Base-by-base conservation (phyloP, 148 eudicot genomes). In the Beta vulgaris region DNA sequence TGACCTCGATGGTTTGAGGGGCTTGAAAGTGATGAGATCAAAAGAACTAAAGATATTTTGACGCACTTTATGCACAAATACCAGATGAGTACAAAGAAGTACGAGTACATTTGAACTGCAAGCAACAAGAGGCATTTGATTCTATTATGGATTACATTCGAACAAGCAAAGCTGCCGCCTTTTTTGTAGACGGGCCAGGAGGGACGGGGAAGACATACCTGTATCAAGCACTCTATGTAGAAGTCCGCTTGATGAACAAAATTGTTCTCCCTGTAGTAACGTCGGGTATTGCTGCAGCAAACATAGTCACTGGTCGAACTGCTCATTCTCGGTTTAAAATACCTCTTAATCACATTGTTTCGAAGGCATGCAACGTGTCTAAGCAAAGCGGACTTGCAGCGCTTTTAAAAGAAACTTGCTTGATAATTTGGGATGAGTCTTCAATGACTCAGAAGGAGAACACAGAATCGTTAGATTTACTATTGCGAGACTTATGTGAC, bases 191-290 rank as follows among this genome's bases (percentile, higher is more conserved):
- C n/a, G n/a, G n/a, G n/a, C n/a, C n/a, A n/a, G n/a, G n/a, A 23
- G 68, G 76, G 3, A 73, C 42, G 0, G 44, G 75, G 5, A 61
- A 73, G 18, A 73, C 68, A 7, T 60, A 11, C 34, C 12, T 60
- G 26, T 73, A 73, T 16, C 26, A 7, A 60, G 68, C 76, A 1
- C 19, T 73, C 0, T 76, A 40, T 76, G 71, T 44, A 3, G 10
- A 7, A 16, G 55, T 28, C 3, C 13, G 58, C 0, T 25, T 26
- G 3, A 68, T 57, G 59, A 7, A 43, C 3, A 40, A 73, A 26
- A 72, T 72, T 21, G 68, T 73, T 4, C 11, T 72, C 0, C 75
- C 65, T 3, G 37, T 35, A 6, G 51, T 65, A 1, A n/a, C n/a
- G n/a, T n/a, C n/a, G n/a, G n/a, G n/a, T n/a, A n/a, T n/a, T n/a